A percentile compares a stretch with the other conserved stretches of the same genome.
Evolutionary conservation across 371 early-diverging fungal genomes (phyloP).

Genomic region (Thermomucor indicae-seudaticae): DNA sequence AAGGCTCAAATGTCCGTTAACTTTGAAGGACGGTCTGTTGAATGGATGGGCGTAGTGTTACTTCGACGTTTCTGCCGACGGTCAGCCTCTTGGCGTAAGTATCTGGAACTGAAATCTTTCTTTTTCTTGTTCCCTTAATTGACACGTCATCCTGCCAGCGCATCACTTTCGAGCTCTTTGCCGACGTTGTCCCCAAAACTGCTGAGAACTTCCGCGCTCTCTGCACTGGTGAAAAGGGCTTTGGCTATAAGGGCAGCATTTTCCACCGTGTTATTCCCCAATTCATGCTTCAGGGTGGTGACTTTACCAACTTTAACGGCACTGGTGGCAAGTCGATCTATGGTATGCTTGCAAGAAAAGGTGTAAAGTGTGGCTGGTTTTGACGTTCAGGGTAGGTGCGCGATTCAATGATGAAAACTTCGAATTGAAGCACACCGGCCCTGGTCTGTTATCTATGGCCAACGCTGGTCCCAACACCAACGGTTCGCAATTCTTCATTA

Average conservation of each 20-base stretch:
- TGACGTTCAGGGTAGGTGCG: slow-evolving; percentile 4
- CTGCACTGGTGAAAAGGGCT: slow-evolving; percentile 74
- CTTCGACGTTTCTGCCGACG: slow-evolving; percentile 55
- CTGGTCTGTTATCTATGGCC: slow-evolving; percentile 93
- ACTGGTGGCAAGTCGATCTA: slow-evolving; percentile 98
- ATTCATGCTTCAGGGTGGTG: slow-evolving; percentile 99
- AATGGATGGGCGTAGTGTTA: slow-evolving; percentile 42
- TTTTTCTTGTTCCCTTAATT: slow-evolving; percentile 12
- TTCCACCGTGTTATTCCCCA: slow-evolving; percentile 94
- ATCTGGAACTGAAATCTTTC: not conserved
- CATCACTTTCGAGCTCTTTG: slow-evolving; percentile 66
- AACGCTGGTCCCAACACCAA: slow-evolving; percentile 96
- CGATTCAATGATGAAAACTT: slow-evolving; percentile 99
- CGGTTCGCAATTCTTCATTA: slow-evolving; percentile 99
- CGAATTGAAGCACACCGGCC: slow-evolving; percentile 84
- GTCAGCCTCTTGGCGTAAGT: slow-evolving; percentile 53
- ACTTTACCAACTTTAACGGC: slow-evolving; percentile 93
- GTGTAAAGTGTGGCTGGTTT: slow-evolving; percentile 54
- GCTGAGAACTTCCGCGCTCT: slow-evolving; percentile 96
- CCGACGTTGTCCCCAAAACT: slow-evolving; percentile 95
- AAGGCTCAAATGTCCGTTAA: not conserved
- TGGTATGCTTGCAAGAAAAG: slow-evolving; percentile 42
- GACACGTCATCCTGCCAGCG: slow-evolving; percentile 61
- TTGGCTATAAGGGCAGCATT: slow-evolving; percentile 81
- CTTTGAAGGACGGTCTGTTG: not conserved